A percentile compares a stretch with the other conserved stretches of the same genome.
Conservation (phyloP, 2,329 filamentous ascomycete species). For the Decorospora gaudefroyi region DNA sequence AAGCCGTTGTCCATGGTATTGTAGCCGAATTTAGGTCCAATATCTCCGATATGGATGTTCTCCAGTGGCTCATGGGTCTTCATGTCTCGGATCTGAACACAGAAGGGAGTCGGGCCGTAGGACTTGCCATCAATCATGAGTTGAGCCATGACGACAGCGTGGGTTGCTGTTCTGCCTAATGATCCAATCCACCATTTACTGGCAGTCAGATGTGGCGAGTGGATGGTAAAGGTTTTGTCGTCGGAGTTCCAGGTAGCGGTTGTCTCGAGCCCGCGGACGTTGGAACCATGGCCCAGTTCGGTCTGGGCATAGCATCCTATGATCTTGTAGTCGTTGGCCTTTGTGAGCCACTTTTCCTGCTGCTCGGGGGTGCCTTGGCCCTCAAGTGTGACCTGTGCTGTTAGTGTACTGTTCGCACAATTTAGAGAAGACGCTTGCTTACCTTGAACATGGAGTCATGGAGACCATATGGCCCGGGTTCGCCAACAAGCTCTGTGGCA, state of each 20-base stretch:
- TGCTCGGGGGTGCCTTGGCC: conserved; percentile 76
- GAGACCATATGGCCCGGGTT: conserved; percentile 74
- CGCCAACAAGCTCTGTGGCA: conserved; percentile 71
- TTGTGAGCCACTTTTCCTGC: conserved; percentile 71
- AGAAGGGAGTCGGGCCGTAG: conserved; percentile 76
- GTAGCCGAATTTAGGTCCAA: conserved; percentile 79
- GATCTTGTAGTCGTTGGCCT: conserved; percentile 69
- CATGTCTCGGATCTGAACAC: conserved; percentile 68
- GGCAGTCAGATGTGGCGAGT: conserved; percentile 73
- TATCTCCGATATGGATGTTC: conserved; percentile 72
- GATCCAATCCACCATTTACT: conserved; percentile 88
- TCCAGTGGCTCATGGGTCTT: conserved; percentile 57
- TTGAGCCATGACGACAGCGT: conserved; percentile 80
- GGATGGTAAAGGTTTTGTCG: conserved; percentile 74
- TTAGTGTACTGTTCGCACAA: conserved; percentile 11
- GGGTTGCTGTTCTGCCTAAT: conserved; percentile 73
- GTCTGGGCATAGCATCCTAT: conserved; percentile 83
- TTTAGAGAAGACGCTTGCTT: conserved; percentile 46
- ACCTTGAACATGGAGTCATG: conserved; percentile 73
- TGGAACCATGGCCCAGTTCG: conserved; percentile 77
- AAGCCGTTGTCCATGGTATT: conserved; percentile 85
- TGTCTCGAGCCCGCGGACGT: conserved; percentile 66
- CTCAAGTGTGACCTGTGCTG: conserved; percentile 63
- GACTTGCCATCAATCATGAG: conserved; percentile 69
- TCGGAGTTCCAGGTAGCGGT: conserved; percentile 73